These are phyloP conservation scores for Gossypium trilobum DNA, from an alignment of 441 rosid species.

Conservation along the genomic window DNA sequence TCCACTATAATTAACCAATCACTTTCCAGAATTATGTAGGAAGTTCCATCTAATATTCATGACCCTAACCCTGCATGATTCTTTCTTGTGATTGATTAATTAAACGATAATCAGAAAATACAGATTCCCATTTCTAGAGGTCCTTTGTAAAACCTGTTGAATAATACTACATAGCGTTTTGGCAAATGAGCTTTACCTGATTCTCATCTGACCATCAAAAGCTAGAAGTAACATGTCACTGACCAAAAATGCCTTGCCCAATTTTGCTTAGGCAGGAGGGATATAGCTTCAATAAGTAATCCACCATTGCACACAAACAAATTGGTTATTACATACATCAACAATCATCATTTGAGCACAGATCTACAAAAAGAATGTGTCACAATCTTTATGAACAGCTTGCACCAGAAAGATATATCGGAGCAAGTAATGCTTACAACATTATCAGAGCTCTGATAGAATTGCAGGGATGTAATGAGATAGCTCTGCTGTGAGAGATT, in stretches of 20 bases:
- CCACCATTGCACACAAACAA: slow-evolving; percentile 15
- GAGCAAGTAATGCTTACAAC: slow-evolving; percentile 12
- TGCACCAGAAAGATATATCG: slow-evolving; percentile 10
- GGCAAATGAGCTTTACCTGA: not conserved
- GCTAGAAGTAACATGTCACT: not conserved
- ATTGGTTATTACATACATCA: slow-evolving; percentile 16
- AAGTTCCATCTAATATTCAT: not conserved
- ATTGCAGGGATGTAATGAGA: slow-evolving; percentile 98
- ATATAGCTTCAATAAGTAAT: not conserved
- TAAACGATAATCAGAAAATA: not conserved
- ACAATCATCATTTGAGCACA: slow-evolving; percentile 12
- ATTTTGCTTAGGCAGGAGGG: not conserved
- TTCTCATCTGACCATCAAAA: slow-evolving; percentile 7
- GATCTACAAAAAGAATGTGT: slow-evolving; percentile 3
- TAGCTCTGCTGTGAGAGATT: slow-evolving; percentile 95
- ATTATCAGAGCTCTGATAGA: slow-evolving; percentile 78
- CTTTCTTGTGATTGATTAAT: not conserved
- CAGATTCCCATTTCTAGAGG: not conserved
- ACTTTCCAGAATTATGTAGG: not conserved
- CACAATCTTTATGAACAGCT: slow-evolving; percentile 18
- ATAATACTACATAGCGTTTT: not conserved
- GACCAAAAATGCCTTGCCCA: slow-evolving; percentile 1
- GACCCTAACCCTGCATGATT: not conserved
- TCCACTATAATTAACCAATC: not conserved
- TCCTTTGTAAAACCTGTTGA: not conserved